phyloP scores from a whole-genome alignment of 768 basidiomycete genomes.

The Termitomyces eurrhizus region DNA sequence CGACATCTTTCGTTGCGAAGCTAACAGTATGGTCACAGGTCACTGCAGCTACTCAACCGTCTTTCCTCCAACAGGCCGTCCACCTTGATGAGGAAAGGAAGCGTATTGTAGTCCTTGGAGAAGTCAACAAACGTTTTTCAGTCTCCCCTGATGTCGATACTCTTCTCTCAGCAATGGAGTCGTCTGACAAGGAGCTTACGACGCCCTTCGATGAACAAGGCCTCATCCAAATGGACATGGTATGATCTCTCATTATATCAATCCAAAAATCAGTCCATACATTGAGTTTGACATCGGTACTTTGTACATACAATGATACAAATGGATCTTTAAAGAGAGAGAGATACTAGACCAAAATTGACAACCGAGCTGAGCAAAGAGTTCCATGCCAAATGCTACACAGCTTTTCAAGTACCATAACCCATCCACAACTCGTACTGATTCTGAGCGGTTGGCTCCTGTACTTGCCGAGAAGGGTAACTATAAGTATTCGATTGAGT shows the following conservation, averaged over 20 bases:
- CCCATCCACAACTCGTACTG: conserved; percentile 37
- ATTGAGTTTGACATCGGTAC: background rate
- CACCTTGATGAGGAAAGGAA: conserved; percentile 60
- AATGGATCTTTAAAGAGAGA: background rate
- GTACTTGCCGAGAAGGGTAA: conserved; percentile 9
- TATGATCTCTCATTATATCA: conserved; percentile 1
- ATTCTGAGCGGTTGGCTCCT: conserved; percentile 17
- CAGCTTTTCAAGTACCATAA: conserved; percentile 18
- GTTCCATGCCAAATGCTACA: background rate
- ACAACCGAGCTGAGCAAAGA: background rate
- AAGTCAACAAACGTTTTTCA: conserved; percentile 80
- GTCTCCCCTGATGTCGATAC: conserved; percentile 81
- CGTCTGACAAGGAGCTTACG: conserved; percentile 34
- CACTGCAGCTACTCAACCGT: conserved; percentile 75
- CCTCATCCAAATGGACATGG: conserved; percentile 54
- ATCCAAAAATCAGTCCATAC: background rate
- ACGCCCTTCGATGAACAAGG: conserved; percentile 35
- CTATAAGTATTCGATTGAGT: background rate
- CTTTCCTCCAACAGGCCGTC: conserved; percentile 86
- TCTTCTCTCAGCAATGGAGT: conserved; percentile 63
- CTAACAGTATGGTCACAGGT: conserved; percentile 44
- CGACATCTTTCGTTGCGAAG: background rate
- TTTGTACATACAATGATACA: background rate
- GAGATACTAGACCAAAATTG: background rate
- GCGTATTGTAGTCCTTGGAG: conserved; percentile 71